These are phyloP conservation scores for Drechslerella dactyloides DNA, from an alignment of 2,329 filamentous ascomycete genomes.

Conservation along the genomic window DNA sequence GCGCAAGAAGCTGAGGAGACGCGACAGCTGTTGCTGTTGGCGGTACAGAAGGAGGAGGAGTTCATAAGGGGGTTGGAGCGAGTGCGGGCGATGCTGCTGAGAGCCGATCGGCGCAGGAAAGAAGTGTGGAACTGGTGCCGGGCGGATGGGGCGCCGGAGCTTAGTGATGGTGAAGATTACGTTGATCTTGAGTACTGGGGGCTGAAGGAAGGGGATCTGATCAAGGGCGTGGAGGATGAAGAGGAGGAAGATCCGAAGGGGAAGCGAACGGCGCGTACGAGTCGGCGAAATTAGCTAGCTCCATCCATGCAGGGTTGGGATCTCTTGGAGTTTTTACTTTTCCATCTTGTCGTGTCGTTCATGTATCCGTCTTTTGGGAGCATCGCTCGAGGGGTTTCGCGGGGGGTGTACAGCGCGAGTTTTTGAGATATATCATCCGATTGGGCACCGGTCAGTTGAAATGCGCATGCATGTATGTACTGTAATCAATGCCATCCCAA, in stretches of 20 bases:
- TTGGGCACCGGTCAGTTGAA: not conserved
- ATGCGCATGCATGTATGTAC: not conserved
- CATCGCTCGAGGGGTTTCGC: not conserved
- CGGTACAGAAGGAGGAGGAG: slow-evolving; percentile 86
- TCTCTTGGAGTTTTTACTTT: not conserved
- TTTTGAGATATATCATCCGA: too few species aligned
- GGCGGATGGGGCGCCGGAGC: slow-evolving; percentile 68
- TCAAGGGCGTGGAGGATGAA: slow-evolving; percentile 76
- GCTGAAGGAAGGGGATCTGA: slow-evolving; percentile 70
- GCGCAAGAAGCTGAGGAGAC: slow-evolving; percentile 78
- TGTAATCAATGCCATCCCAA: too few species aligned
- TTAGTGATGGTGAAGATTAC: slow-evolving; percentile 90
- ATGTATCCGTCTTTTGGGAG: not conserved
- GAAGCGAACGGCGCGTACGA: slow-evolving; percentile 43
- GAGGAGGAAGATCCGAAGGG: slow-evolving; percentile 55
- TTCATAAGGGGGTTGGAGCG: slow-evolving; percentile 73
- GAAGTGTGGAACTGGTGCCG: slow-evolving; percentile 77
- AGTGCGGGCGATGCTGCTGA: slow-evolving; percentile 73
- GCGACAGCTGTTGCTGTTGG: slow-evolving; percentile 73
- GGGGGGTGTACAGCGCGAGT: too few species aligned
- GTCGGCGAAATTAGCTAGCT: slow-evolving; percentile 16
- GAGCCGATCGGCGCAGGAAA: slow-evolving; percentile 73
- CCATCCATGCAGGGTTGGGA: not conserved
- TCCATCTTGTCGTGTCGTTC: not conserved
- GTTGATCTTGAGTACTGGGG: slow-evolving; percentile 83